Percentiles rank a stretch among this genome's conserved stretches.
These are phyloP conservation scores for Penicillium daleae DNA, from an alignment of 495 filamentous ascomycete species.

Conservation along the genomic window DNA sequence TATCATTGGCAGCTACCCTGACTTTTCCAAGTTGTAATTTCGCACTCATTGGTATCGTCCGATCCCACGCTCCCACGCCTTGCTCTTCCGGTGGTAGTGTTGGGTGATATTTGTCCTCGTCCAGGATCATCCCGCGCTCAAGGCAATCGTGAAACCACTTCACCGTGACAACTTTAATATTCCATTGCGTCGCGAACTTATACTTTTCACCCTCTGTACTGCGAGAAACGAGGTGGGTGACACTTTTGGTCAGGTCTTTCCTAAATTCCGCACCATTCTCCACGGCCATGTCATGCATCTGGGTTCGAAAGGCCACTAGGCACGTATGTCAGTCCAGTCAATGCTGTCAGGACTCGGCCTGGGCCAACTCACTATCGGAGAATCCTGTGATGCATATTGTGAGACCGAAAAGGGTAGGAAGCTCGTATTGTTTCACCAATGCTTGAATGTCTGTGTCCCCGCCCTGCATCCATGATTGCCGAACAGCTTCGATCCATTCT, in stretches of 20 bases:
- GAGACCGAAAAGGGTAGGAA: slow-evolving; percentile 66
- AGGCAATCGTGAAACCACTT: slow-evolving; percentile 89
- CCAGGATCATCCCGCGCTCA: slow-evolving; percentile 89
- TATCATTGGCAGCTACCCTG: slow-evolving; percentile 19
- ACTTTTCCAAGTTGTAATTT: slow-evolving; percentile 31
- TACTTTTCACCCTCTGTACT: slow-evolving; percentile 86
- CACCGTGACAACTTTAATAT: slow-evolving; percentile 71
- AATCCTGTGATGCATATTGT: slow-evolving; percentile 90
- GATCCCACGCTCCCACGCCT: slow-evolving; percentile 78
- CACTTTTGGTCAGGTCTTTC: slow-evolving; percentile 77
- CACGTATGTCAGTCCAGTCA: neutral
- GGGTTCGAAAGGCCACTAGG: slow-evolving; percentile 65
- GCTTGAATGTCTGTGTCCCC: slow-evolving; percentile 73
- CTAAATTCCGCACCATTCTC: slow-evolving; percentile 79
- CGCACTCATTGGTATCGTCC: slow-evolving; percentile 38
- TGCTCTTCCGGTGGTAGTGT: slow-evolving; percentile 66
- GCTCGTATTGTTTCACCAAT: slow-evolving; percentile 62
- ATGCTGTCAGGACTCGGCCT: neutral
- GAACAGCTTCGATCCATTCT: slow-evolving; percentile 83
- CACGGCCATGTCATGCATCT: slow-evolving; percentile 65
- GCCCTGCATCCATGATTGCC: slow-evolving; percentile 79
- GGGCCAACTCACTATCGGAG: slow-evolving; percentile 67
- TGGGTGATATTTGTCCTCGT: slow-evolving; percentile 83
- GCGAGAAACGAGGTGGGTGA: slow-evolving; percentile 85
- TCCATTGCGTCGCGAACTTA: slow-evolving; percentile 78